Evolutionary conservation across 2,329 filamentous ascomycete genomes (phyloP), one percentile per base, ranked within the genome.

Genomic region (Parafenestella ontariensis): DNA sequence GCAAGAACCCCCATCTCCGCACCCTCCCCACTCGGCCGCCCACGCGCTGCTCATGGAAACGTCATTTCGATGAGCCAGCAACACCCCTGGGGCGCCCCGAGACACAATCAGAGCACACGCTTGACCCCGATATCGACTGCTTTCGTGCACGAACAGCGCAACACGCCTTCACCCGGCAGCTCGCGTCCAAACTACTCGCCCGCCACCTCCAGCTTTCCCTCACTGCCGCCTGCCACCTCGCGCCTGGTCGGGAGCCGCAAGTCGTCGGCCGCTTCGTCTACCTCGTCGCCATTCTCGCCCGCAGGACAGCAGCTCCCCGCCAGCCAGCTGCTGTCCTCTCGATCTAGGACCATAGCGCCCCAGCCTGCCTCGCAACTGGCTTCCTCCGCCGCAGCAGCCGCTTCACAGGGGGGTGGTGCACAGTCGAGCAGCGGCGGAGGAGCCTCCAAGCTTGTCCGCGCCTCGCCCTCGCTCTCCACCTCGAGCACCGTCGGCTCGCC

Each of bases 391-490:
- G 79, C 83, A 74, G 79, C 80, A 69, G 74, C 77, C 66, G 72
- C 77, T 64, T 76, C 77, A 61, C 77, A 80, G 72, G 76, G 77
- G 72, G 80, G 77, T 76, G 82, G 81, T 77, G 81, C 78, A 70
- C 79, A 79, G 70, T 78, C 68, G 54, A 73, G 78, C 73, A 81
- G 81, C 77, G 82, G 81, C 75, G 82, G 82, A 76, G 82, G 81
- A 76, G 77, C 78, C 71, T 79, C 82, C 54, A 82, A 85, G 76
- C 79, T 84, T 67, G 80, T 81, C 65, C 81, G 83, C 66, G 85
- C 85, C 73, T 87, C 85, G 74, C 85, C 85, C 63, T 82, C 85
- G 50, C 78, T 84, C 49, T 83, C 83, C 52, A 78, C 82, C 68
- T 82, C 76, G 65, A 85, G 79, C 74, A 84, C 79, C 68, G 77